Evolutionary conservation across 179 eudicot species (phyloP), one percentile per base, ranked within the genome.

Genomic region (Patellifolia procumbens): DNA sequence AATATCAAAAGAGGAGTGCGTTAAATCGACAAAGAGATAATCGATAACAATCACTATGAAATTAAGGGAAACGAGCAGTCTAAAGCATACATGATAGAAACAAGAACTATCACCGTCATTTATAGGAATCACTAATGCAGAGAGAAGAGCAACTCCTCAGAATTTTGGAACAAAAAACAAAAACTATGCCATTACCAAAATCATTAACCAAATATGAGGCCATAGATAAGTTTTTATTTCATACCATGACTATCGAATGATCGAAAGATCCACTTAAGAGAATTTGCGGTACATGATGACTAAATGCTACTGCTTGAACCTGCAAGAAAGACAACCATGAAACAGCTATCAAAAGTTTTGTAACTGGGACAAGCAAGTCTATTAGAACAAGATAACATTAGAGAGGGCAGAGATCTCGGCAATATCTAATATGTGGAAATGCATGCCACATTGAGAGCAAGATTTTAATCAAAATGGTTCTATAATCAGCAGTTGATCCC

Each of bases 231-330:
- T 59, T 58, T 12, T 29, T 52, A 69, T 68, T 6, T 24, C 37
- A 79, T 89, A 95, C 99, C 98, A 95, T 82, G 78, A 90, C 91
- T 9, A 95, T 85, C 17, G 98, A 73, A 80, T 90, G 95, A 90
- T 95, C 99, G 53, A 95, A 95, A 68, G 99, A 95, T 76, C 99
- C 99, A 82, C 93, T 93, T n/a, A 95, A 89, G 74, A 95, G 88
- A 78, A 92, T 87, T 81, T 89, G 86, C 32, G 94, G 95, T 26
- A 77, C 97, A 78, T 84, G 87, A 81, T 82, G 89, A 85, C 82
- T 93, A 90, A 95, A 95, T 11, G 98, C 97, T 83, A 95, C 92
- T 62, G 97, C 90, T 91, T 95, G 99, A 73, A 95, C 99, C 99
- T 95, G 90, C 78, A 73, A 78, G 72, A 79, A 42, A 71, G 10